Conservation (phyloP, 352 stramenopile genomes). For the Globisporangium iwayamae region DNA sequence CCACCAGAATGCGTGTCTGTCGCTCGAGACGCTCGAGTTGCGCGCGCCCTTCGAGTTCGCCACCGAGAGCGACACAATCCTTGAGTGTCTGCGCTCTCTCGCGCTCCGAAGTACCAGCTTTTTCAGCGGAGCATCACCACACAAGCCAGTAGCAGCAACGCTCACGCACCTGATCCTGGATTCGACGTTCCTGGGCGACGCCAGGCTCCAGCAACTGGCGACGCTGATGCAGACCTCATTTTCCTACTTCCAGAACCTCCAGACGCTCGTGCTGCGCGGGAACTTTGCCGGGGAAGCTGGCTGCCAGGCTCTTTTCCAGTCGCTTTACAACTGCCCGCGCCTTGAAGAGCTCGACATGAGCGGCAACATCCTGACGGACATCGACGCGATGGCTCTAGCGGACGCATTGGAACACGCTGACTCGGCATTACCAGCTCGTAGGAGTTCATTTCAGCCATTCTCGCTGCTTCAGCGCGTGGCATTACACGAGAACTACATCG, state of each 20-base stretch:
- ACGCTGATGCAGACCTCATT: conserved; percentile 23
- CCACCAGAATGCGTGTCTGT: conserved; percentile 28
- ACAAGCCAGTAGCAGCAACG: not conserved
- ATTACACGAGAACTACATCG: conserved; percentile 70
- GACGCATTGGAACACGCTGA: conserved; percentile 27
- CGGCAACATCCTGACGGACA: conserved; percentile 61
- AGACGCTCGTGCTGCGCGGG: conserved; percentile 39
- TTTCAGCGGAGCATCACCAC: not conserved
- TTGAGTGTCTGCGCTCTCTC: conserved; percentile 35
- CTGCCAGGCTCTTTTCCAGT: conserved; percentile 28
- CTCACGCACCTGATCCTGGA: conserved; percentile 50
- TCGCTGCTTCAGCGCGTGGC: conserved; percentile 26
- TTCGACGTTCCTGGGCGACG: conserved; percentile 56
- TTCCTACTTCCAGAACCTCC: conserved; percentile 28
- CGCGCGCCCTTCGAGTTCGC: conserved; percentile 60
- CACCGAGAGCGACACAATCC: conserved; percentile 44
- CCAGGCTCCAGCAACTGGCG: conserved; percentile 32
- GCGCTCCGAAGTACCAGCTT: conserved; percentile 2
- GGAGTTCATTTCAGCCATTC: conserved; percentile 5
- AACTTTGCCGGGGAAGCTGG: conserved; percentile 70
- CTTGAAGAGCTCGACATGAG: conserved; percentile 40
- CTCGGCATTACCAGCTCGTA: no score
- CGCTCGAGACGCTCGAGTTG: conserved; percentile 39
- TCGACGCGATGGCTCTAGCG: conserved; percentile 40
- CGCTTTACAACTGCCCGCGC: conserved; percentile 20